Percentiles rank a stretch among this genome's conserved stretches.
Conservation (phyloP, 2,329 filamentous ascomycete genomes). For the Fusarium liriodendri region DNA sequence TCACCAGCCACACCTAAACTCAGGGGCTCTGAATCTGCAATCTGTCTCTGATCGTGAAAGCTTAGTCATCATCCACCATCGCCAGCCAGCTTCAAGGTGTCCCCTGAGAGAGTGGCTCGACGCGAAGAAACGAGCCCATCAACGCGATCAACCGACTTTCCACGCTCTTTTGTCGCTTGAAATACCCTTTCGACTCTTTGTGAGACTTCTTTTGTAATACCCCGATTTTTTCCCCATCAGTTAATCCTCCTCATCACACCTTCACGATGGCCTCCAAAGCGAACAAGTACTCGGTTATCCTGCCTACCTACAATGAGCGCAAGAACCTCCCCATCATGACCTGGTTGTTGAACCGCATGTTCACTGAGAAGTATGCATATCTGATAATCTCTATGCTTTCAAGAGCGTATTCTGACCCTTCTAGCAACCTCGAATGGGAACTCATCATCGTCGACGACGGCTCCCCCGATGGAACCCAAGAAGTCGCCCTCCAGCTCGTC, state of each 20-base stretch:
- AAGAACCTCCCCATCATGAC: slow-evolving; percentile 95
- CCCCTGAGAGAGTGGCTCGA: slow-evolving; percentile 41
- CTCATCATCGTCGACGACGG: slow-evolving; percentile 98
- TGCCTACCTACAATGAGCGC: slow-evolving; percentile 99
- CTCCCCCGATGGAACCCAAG: slow-evolving; percentile 94
- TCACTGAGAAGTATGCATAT: slow-evolving; percentile 79
- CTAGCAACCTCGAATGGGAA: slow-evolving; percentile 93
- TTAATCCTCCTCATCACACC: slow-evolving; percentile 12
- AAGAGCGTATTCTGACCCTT: background rate
- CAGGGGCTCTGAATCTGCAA: slow-evolving; percentile 40
- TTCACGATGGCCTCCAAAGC: slow-evolving; percentile 59
- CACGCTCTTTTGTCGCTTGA: slow-evolving; percentile 41
- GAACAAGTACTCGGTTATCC: slow-evolving; percentile 95
- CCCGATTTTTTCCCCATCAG: background rate
- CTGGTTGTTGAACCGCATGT: slow-evolving; percentile 93
- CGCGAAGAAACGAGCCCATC: slow-evolving; percentile 31
- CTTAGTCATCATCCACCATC: slow-evolving; percentile 35
- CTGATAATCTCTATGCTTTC: accelerated
- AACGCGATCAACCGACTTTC: slow-evolving; percentile 40
- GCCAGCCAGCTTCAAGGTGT: slow-evolving; percentile 38
- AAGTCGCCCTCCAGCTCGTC: slow-evolving; percentile 89
- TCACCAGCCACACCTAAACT: slow-evolving; percentile 33
- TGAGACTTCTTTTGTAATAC: background rate
- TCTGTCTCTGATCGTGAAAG: slow-evolving; percentile 35
- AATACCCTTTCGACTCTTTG: slow-evolving; percentile 5